phyloP scores from a whole-genome alignment of 768 basidiomycete species.

The Sutorius australiensis region DNA sequence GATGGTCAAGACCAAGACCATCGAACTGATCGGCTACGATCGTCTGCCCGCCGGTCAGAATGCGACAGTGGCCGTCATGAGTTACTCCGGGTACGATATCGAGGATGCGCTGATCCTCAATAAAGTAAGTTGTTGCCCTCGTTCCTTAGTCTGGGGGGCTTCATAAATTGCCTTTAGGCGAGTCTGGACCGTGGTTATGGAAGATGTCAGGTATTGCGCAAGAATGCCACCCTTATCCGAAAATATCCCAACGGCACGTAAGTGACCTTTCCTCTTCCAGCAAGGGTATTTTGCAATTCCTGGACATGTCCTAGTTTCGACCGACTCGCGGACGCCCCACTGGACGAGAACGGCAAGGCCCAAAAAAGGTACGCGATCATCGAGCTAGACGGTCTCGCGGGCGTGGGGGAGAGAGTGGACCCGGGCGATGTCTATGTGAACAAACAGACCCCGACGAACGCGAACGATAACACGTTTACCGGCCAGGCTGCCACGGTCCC shows the following conservation, averaged over 20 bases:
- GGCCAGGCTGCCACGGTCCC: constrained; percentile 79
- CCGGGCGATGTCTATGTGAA: constrained; percentile 94
- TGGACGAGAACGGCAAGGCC: constrained; percentile 74
- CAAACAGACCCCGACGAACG: constrained; percentile 93
- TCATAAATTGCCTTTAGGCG: constrained; percentile 47
- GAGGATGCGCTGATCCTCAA: constrained; percentile 98
- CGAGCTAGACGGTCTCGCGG: constrained; percentile 88
- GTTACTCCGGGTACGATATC: constrained; percentile 98
- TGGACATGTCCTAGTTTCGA: constrained; percentile 59
- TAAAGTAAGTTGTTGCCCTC: constrained; percentile 47
- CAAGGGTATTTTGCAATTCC: constrained; percentile 6
- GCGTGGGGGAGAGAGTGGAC: constrained; percentile 91
- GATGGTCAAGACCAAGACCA: constrained; percentile 99
- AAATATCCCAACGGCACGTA: constrained; percentile 97
- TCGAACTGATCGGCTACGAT: constrained; percentile 95
- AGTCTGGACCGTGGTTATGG: constrained; percentile 97
- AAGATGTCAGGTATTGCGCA: constrained; percentile 94
- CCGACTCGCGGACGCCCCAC: constrained; percentile 87
- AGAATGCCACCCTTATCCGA: constrained; percentile 89
- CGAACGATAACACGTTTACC: constrained; percentile 86
- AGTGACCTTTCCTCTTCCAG: constrained; percentile 37
- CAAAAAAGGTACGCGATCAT: constrained; percentile 89
- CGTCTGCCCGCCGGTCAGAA: constrained; percentile 97
- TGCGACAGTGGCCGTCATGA: constrained; percentile 98
- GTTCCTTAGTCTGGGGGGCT: constrained; percentile 4